Evolutionary conservation across 306 rosid genomes (phyloP).

Genomic region (Lathyrus aphaca): DNA sequence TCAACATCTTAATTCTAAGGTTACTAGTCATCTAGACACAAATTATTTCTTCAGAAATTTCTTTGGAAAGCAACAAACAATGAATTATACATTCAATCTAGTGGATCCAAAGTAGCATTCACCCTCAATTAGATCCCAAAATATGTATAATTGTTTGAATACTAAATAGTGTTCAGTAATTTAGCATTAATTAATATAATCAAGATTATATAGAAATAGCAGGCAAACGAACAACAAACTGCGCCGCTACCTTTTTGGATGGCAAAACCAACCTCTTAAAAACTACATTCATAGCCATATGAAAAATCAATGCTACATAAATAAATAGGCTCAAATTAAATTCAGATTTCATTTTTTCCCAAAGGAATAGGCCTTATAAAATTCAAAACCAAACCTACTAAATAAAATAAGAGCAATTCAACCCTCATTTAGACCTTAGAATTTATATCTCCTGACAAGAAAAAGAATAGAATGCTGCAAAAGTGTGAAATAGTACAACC

Average conservation of each 20-base stretch:
- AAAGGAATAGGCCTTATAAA: slow-evolving; percentile 5
- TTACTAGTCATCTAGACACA: no score
- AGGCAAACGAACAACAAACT: no score
- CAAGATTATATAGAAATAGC: no score
- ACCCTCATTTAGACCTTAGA: slow-evolving; percentile 6
- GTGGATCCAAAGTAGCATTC: neutral
- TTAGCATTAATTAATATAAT: no score
- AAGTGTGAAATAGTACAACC: slow-evolving; percentile 37
- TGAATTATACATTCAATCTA: slow-evolving; percentile 17
- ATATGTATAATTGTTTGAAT: slow-evolving; percentile 12
- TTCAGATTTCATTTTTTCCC: neutral
- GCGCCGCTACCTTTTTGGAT: no score
- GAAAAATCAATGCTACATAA: slow-evolving; percentile 10
- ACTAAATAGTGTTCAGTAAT: no score
- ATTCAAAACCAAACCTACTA: slow-evolving; percentile 2
- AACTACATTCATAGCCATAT: no score
- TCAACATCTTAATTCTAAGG: no score
- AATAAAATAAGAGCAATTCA: slow-evolving; percentile 18
- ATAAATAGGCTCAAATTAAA: slow-evolving; percentile 22
- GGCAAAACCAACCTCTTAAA: no score
- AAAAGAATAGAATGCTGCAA: slow-evolving; percentile 18
- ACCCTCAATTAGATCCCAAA: slow-evolving; percentile 24
- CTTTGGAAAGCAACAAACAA: slow-evolving; percentile 10
- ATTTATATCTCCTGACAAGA: neutral
- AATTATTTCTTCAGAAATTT: slow-evolving; percentile 1